These are phyloP conservation scores for Pachyrhizus erosus DNA, from an alignment of 306 rosid genomes.

Conservation along the genomic window DNA sequence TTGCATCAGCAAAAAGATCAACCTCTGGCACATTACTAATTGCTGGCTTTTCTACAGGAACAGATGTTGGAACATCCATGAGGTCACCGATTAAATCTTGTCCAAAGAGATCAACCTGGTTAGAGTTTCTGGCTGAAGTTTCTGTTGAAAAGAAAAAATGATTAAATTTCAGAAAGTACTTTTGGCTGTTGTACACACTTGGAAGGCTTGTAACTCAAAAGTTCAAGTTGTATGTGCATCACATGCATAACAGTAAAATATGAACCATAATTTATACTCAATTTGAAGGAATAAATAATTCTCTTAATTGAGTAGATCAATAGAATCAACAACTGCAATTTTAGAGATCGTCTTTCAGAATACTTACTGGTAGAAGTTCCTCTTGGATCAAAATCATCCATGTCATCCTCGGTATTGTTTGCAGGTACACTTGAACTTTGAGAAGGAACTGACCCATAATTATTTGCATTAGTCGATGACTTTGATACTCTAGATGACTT, in stretches of 20 bases:
- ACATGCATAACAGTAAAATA: slow-evolving; percentile 27
- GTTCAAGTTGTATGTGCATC: slow-evolving; percentile 36
- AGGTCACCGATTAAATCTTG: slow-evolving; percentile 83
- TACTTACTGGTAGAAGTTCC: slow-evolving; percentile 87
- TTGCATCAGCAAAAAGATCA: slow-evolving; percentile 95
- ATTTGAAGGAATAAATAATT: slow-evolving; percentile 26
- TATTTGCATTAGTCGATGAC: slow-evolving; percentile 59
- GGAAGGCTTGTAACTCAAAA: slow-evolving; percentile 20
- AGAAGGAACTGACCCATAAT: slow-evolving; percentile 55
- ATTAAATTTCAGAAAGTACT: too few species aligned
- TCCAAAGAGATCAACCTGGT: slow-evolving; percentile 84
- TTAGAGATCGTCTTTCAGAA: slow-evolving; percentile 34
- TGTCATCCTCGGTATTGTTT: slow-evolving; percentile 66
- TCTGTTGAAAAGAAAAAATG: slow-evolving; percentile 61
- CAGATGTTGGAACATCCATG: slow-evolving; percentile 83
- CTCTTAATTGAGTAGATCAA: slow-evolving; percentile 23
- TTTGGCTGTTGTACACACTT: too few species aligned
- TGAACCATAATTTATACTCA: slow-evolving; percentile 24
- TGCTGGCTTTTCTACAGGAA: slow-evolving; percentile 63
- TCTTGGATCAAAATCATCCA: slow-evolving; percentile 95
- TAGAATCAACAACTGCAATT: slow-evolving; percentile 27
- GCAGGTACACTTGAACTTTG: slow-evolving; percentile 56
- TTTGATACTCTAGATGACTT: slow-evolving; percentile 57
- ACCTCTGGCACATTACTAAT: slow-evolving; percentile 63
- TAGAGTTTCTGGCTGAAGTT: slow-evolving; percentile 68